Percentiles rank a stretch among this genome's conserved stretches.
Conservation (phyloP, 2,329 filamentous ascomycete species). For the Diplocarpon rosae region DNA sequence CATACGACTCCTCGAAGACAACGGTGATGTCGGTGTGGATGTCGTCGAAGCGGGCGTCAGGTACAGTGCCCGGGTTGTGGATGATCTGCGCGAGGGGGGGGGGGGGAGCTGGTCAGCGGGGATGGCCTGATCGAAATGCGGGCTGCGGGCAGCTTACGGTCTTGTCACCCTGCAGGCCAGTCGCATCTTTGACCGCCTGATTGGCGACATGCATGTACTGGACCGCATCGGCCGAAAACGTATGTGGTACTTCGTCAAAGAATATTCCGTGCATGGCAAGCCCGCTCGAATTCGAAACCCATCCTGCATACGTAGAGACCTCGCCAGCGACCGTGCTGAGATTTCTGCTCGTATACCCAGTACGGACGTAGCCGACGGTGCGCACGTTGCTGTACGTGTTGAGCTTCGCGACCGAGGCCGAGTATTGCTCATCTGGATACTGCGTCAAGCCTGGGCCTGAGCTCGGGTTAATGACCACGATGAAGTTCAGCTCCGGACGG, state of each 20-base stretch:
- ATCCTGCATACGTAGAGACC: conserved; percentile 29
- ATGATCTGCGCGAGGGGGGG: conserved; percentile 4
- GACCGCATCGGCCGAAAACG: background rate
- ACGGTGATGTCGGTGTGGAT: conserved; percentile 8
- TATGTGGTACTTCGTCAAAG: conserved; percentile 10
- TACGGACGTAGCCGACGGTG: conserved; percentile 31
- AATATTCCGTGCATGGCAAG: conserved; percentile 13
- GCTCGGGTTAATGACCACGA: conserved; percentile 21
- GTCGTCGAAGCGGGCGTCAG: conserved; percentile 6
- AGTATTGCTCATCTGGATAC: conserved; percentile 27
- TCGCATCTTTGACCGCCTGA: conserved; percentile 4
- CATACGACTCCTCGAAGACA: conserved; percentile 7
- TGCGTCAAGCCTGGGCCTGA: conserved; percentile 25
- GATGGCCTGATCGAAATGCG: background rate
- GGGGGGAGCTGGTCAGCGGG: background rate
- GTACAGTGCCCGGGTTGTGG: conserved; percentile 12
- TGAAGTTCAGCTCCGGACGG: conserved; percentile 19
- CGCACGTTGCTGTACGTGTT: conserved; percentile 30
- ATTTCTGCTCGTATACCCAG: conserved; percentile 24
- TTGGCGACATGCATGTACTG: conserved; percentile 7
- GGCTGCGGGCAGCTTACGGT: conserved; percentile 3
- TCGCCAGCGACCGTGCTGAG: conserved; percentile 26
- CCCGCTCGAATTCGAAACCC: conserved; percentile 19
- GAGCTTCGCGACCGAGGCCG: conserved; percentile 25
- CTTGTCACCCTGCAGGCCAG: conserved; percentile 2